phyloP scores from a whole-genome alignment of 2,329 filamentous ascomycete genomes.

The Aspergillus fumigatiaffinis region DNA sequence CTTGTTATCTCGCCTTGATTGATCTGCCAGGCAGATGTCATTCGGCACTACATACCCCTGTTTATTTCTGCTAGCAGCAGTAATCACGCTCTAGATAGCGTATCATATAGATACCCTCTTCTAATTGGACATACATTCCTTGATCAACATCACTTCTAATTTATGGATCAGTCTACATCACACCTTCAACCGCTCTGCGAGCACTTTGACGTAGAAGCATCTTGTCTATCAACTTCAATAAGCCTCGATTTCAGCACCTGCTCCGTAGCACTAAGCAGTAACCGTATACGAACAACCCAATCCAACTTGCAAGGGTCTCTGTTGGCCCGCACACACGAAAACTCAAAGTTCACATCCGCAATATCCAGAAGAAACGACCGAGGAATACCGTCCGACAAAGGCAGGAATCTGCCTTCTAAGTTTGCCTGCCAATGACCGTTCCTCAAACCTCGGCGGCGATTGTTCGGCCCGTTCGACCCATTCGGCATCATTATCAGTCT shows the following conservation, averaged over 20 bases:
- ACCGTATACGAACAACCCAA: conserved; percentile 2
- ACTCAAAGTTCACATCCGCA: too few species aligned
- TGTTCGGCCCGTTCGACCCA: too few species aligned
- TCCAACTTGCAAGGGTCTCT: too few species aligned
- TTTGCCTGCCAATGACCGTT: not conserved
- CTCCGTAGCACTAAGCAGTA: not conserved
- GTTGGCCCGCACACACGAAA: too few species aligned
- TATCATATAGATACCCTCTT: conserved; percentile 11
- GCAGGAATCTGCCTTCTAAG: too few species aligned
- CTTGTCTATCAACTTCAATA: not conserved
- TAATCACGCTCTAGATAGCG: not conserved
- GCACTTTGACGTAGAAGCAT: too few species aligned
- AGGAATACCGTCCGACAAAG: too few species aligned
- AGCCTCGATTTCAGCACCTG: conserved; percentile 1
- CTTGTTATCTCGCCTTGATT: not conserved
- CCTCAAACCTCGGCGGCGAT: too few species aligned
- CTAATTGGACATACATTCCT: conserved; percentile 12
- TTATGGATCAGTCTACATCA: not conserved
- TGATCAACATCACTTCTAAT: not conserved
- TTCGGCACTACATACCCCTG: not conserved
- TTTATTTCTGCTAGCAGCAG: conserved; percentile 3
- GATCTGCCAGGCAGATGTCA: conserved; percentile 1
- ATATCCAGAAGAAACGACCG: too few species aligned
- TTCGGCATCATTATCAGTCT: too few species aligned
- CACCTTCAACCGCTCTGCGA: too few species aligned